Evolutionary conservation across 768 basidiomycete species (phyloP), one percentile per base, ranked within the genome.

Genomic region (Boletus huronensis): DNA sequence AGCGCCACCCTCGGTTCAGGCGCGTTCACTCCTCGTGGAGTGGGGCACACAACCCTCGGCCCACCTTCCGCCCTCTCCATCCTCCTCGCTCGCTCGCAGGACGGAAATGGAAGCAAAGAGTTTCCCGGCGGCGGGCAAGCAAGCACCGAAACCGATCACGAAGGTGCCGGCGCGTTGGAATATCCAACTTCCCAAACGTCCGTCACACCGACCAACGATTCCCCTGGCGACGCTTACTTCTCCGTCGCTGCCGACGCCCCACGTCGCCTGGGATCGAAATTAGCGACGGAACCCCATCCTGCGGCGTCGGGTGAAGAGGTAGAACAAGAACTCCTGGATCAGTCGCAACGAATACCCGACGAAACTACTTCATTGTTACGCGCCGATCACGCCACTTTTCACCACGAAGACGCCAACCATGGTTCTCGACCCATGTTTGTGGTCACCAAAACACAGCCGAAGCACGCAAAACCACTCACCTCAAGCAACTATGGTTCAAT

Each of bases 41-140:
- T 53, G n/a, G 57, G 56, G 23, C 39, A 68, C 65, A 43, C 63
- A 55, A 39, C 58, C 34, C 47, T 59, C 19, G 64, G 48, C 1
- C 57, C 57, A 16, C 71, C 71, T 34, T 76, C 75, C 3, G 69
- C 64, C 11, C 64, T 74, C 34, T 74, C 75, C n/a, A 45, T 74
- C 34, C 67, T 76, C 42, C 64, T 74, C 54, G 61, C 73, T 5
- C 68, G 51, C 3, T 64, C 58, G 32, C 50, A 55, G 21, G 58
- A 54, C 2, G 44, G 14, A 17, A 60, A 54, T 4, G 28, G 41
- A 31, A 52, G 39, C 19, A 36, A 41, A 16, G 50, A 48, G 38
- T 39, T 45, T 5, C 43, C 50, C 26, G 8, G 10, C 21, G 28
- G 16, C 13, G 54, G 53, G 14, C 58, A 46, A 21, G 19, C 39